Conservation (phyloP, 2,329 filamentous ascomycete species). For the Aspergillus costaricaensis region DNA sequence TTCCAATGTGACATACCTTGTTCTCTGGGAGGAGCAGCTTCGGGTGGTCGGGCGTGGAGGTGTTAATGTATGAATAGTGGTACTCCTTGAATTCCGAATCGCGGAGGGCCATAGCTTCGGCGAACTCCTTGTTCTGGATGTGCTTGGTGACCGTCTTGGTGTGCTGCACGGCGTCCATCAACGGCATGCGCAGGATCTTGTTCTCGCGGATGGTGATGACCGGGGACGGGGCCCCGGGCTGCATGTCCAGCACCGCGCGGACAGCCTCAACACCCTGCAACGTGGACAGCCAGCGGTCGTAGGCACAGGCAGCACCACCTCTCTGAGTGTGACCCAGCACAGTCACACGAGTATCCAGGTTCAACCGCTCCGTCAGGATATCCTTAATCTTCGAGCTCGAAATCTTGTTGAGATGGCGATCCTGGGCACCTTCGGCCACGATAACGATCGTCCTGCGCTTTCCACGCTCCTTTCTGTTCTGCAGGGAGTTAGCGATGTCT, state of each 20-base stretch:
- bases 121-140: slow-evolving; percentile 83
- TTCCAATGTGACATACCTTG: slow-evolving; percentile 57
- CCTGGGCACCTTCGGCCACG: slow-evolving; percentile 90
- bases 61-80: slow-evolving; percentile 86
- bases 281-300: slow-evolving; percentile 90
- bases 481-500: slow-evolving; percentile 8
- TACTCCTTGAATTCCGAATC: slow-evolving; percentile 95
- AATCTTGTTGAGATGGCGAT: slow-evolving; percentile 81
- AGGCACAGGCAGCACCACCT: slow-evolving; percentile 87
- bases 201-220: slow-evolving; percentile 98
- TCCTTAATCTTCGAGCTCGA: slow-evolving; percentile 79
- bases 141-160: slow-evolving; percentile 82
- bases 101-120: slow-evolving; percentile 80
- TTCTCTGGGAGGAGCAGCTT: slow-evolving; percentile 67
- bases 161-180: slow-evolving; percentile 84
- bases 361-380: slow-evolving; percentile 77
- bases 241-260: slow-evolving; percentile 85
- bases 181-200: slow-evolving; percentile 87
- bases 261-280: slow-evolving; percentile 94
- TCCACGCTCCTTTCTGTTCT: slow-evolving; percentile 78
- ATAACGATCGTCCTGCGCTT: slow-evolving; percentile 99
- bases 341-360: slow-evolving; percentile 88
- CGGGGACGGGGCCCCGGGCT: slow-evolving; percentile 83
- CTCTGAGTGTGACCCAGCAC: slow-evolving; percentile 97
- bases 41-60: slow-evolving; percentile 77